Evolutionary conservation across 768 basidiomycete genomes (phyloP), one percentile per base, ranked within the genome.

Genomic region (Kwoniella bestiolae): DNA sequence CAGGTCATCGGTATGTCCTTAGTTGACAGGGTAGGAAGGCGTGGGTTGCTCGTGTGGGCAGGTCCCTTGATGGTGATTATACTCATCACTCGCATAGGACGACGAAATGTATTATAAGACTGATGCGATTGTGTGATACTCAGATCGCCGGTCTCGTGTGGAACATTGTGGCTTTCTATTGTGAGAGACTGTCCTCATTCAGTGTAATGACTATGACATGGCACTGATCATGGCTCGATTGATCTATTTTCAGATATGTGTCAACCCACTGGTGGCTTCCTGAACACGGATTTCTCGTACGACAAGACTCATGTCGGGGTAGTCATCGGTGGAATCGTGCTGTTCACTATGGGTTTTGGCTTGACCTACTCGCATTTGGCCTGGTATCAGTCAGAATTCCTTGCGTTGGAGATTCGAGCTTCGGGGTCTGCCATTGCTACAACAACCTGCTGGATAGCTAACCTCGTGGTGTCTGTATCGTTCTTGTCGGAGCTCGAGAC

Each of bases 381-480:
- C 50, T 71, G 70, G 70, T 60, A 68, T 32, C 53, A 56, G 21
- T 53, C 58, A 31, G 70, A 68, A 52, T 61, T 65, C 66, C 44
- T 68, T n/a, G 62, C 66, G 3, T 60, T 71, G 23, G 70, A 71
- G 63, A 68, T 71, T 44, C 66, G 70, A 32, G 66, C 62, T 0
- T 41, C 41, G 16, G 70, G 66, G 1, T 60, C 62, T 2, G 67
- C 66, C 18, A 58, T 68, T 31, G 26, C 52, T 14, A 68, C 70
- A 16, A 44, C 50, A 0, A 21, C 49, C 18, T 26, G 35, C 28
- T 73, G 69, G 67, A 26, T 59, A 18, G 69, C 67, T 59, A 73
- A 71, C 63, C 45, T 73, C 12, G 56, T 56, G 34, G 56, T 56
- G 3, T 38, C 56, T 7, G 56, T 56, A 23, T 18, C 56, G 8